Evolutionary conservation across 2,329 filamentous ascomycete genomes (phyloP).

Genomic region (Malbranchea cinnamomea): DNA sequence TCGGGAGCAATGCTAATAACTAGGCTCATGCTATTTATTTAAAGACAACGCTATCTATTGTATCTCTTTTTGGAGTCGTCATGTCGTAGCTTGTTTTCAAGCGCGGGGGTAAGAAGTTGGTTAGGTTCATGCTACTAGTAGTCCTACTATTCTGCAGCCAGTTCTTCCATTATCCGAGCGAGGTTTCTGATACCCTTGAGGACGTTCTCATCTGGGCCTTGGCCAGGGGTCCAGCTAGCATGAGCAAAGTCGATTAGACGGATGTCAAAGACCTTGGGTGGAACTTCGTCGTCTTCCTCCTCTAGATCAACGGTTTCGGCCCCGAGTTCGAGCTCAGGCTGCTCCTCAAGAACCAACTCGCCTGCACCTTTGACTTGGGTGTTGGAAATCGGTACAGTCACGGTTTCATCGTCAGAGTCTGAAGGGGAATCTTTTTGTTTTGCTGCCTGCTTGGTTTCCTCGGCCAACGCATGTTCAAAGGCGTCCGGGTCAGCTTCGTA

Average conservation of each 20-base stretch:
- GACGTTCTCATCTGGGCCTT: slow-evolving; percentile 74
- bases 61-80: neutral
- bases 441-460: slow-evolving; percentile 18
- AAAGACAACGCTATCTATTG: too few species aligned
- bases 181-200: slow-evolving; percentile 61
- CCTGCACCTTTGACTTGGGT: neutral
- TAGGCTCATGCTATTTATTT: too few species aligned
- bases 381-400: slow-evolving; percentile 1
- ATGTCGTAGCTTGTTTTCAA: too few species aligned
- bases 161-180: slow-evolving; percentile 52
- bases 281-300: slow-evolving; percentile 39
- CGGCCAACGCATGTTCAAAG: slow-evolving; percentile 34
- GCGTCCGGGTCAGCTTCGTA: slow-evolving; percentile 49
- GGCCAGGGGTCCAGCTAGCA: slow-evolving; percentile 64
- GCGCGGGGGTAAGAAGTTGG: too few species aligned
- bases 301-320: slow-evolving; percentile 31
- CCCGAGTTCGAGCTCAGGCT: slow-evolving; percentile 15
- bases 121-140: neutral
- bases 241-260: slow-evolving; percentile 97
- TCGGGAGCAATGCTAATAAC: too few species aligned
- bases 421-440: slow-evolving; percentile 14
- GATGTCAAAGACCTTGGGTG: slow-evolving; percentile 57
- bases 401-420: slow-evolving; percentile 7
- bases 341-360: neutral
- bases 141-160: slow-evolving; percentile 27